These are phyloP conservation scores for Eimeria necatrix DNA, from an alignment of 169 alveolate genomes.

Conservation along the genomic window DNA sequence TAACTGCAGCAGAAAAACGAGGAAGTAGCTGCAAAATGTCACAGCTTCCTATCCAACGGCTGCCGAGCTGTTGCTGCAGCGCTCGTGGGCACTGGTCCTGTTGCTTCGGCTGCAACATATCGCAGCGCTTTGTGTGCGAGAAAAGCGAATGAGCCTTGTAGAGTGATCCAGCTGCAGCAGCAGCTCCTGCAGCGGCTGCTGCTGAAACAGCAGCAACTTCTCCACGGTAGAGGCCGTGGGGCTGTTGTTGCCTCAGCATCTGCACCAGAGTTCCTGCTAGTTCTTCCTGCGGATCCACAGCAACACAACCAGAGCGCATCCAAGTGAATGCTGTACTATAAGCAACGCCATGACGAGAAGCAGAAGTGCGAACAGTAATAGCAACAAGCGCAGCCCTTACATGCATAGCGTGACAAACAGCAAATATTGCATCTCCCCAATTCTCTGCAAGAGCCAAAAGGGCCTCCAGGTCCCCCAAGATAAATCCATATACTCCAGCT, in stretches of 20 bases:
- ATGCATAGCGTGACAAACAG: slow-evolving; percentile 15
- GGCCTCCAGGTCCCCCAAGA: neutral
- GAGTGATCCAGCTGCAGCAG: neutral
- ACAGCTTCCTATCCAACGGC: no score
- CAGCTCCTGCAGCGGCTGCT: neutral
- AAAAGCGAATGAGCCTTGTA: neutral
- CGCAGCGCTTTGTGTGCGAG: neutral
- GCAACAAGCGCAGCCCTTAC: neutral
- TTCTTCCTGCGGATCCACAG: slow-evolving; percentile 3
- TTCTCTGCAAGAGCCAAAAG: neutral
- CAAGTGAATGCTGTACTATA: neutral
- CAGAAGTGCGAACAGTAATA: neutral
- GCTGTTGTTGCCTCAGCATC: neutral
- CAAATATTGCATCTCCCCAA: neutral
- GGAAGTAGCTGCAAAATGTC: neutral
- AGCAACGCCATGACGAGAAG: neutral
- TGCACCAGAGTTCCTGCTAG: neutral
- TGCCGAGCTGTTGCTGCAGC: neutral
- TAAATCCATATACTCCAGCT: slow-evolving; percentile 9
- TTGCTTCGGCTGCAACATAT: neutral
- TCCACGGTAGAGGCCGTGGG: neutral
- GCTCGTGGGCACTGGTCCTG: neutral
- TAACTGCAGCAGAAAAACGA: neutral
- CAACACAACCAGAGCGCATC: neutral
- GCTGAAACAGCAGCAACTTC: slow-evolving; percentile 21